These are phyloP conservation scores for Eucalyptus microcorys DNA, from an alignment of 345 rosid genomes.

Conservation along the genomic window DNA sequence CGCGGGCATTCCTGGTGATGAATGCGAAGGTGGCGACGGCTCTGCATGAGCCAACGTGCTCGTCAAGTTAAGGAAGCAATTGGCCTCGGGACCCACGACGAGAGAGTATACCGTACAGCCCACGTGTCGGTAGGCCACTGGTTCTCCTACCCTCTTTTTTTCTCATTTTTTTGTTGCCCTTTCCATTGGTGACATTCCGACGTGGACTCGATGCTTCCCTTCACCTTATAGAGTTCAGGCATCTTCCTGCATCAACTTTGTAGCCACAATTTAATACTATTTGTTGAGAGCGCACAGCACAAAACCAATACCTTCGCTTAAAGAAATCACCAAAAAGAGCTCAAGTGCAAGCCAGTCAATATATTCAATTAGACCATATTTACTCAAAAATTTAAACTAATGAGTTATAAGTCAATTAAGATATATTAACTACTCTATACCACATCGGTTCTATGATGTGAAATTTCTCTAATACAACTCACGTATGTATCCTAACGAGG, in stretches of 20 bases:
- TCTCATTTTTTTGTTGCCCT: neutral
- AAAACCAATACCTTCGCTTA: no score
- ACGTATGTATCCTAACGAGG: neutral
- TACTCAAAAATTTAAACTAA: no score
- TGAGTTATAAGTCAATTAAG: no score
- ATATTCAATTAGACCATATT: no score
- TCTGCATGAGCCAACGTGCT: neutral
- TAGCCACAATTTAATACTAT: no score
- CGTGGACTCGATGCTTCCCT: neutral
- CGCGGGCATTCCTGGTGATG: neutral
- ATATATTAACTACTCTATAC: no score
- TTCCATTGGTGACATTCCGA: neutral
- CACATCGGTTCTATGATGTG: fast-evolving
- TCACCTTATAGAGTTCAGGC: no score
- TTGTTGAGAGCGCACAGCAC: no score
- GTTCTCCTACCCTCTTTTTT: neutral
- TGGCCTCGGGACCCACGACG: neutral
- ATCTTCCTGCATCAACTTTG: no score
- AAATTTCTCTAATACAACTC: no score
- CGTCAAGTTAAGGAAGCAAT: neutral
- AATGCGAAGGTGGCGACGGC: neutral
- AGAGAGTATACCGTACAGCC: neutral
- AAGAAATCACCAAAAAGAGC: no score
- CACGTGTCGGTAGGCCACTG: neutral
- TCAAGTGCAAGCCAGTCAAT: no score